Evolutionary conservation across 179 eudicot genomes (phyloP).

Genomic region (Sideroxylon spinosum): DNA sequence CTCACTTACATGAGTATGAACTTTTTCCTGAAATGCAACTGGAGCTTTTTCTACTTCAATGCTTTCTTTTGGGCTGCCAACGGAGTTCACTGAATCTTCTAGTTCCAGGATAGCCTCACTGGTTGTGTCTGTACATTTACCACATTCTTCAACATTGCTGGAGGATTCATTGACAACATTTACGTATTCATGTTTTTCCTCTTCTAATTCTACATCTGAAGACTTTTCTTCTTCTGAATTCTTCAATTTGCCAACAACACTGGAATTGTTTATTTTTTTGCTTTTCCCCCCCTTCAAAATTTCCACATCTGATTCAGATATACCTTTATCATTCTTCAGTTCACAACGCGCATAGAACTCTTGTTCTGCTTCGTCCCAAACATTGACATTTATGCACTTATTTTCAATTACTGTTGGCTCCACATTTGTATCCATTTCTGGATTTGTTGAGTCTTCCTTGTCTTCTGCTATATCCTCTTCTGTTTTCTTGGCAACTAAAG

Average conservation of each 20-base stretch:
- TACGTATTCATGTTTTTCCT: constrained; percentile 2
- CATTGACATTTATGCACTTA: background rate
- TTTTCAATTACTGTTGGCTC: background rate
- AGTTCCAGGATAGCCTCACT: background rate
- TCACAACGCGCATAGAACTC: background rate
- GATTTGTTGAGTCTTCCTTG: background rate
- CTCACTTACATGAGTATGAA: background rate
- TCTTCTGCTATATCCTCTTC: background rate
- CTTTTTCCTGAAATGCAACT: background rate
- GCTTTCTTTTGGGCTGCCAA: constrained; percentile 5
- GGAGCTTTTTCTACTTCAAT: background rate
- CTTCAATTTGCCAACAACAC: constrained; percentile 4
- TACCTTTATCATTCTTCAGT: background rate
- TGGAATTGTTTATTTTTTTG: background rate
- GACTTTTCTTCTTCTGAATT: constrained; percentile 3
- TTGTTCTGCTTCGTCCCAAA: background rate
- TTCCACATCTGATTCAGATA: constrained; percentile 10
- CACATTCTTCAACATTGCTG: background rate
- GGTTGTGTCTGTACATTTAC: background rate
- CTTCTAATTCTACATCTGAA: background rate
- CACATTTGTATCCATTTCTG: background rate
- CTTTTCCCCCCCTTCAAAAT: background rate
- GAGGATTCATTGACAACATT: background rate
- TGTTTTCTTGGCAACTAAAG: background rate
- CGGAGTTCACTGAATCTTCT: background rate